A percentile compares a stretch with the other conserved stretches of the same genome.
Evolutionary conservation across 805 yeast genomes (phyloP).

Genomic region (Huiozyma sinensis): DNA sequence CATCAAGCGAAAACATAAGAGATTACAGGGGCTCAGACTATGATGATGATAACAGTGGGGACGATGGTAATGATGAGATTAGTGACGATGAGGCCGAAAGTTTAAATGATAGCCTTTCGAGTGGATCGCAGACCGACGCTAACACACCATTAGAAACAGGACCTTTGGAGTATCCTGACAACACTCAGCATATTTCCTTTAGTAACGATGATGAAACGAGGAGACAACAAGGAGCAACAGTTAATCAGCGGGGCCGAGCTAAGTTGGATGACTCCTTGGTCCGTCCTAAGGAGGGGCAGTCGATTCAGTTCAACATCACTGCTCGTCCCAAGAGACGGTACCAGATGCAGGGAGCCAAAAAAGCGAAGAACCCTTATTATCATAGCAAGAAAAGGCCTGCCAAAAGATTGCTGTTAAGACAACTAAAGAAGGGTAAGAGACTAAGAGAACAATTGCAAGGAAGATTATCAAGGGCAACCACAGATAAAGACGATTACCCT

Average conservation of each 20-base stretch:
- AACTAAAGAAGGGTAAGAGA: slow-evolving; percentile 13
- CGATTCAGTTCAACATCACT: slow-evolving; percentile 23
- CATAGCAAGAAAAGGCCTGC: background rate
- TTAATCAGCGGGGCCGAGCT: background rate
- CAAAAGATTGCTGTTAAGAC: slow-evolving; percentile 7
- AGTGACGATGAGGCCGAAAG: background rate
- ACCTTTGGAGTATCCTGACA: no score
- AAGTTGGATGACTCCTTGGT: background rate
- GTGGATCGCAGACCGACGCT: background rate
- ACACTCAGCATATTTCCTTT: background rate
- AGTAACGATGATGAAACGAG: background rate
- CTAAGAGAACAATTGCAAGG: slow-evolving; percentile 12
- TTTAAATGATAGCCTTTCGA: background rate
- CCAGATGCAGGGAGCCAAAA: slow-evolving; percentile 1
- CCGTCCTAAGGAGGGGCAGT: slow-evolving; percentile 8
- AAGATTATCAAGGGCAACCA: slow-evolving; percentile 10
- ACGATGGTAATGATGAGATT: background rate
- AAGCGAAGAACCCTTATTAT: background rate
- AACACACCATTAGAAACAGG: no score
- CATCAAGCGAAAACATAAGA: no score
- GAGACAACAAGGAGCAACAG: background rate
- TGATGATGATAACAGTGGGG: background rate
- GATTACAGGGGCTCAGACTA: background rate
- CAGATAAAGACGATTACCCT: background rate
- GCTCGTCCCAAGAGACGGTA: slow-evolving; percentile 16